Percentiles rank a stretch among this genome's conserved stretches.
phyloP scores from a whole-genome alignment of 768 basidiomycete genomes.

The Pisolithus microcarpus region DNA sequence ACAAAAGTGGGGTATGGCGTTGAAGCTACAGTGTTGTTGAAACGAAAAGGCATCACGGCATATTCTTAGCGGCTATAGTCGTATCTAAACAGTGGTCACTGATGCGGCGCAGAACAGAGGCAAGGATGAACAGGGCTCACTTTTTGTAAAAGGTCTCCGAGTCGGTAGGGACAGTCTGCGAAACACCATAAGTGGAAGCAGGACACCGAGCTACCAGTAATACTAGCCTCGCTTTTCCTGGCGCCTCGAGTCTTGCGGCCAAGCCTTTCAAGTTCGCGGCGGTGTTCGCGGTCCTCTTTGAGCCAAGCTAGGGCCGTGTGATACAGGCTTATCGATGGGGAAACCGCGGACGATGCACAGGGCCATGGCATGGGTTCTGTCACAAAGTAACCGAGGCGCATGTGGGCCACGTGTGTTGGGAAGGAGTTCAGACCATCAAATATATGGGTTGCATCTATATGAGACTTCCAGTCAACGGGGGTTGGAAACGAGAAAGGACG shows the following conservation, averaged over 20 bases:
- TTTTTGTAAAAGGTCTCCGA: slow-evolving; percentile 83
- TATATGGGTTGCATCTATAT: slow-evolving; percentile 89
- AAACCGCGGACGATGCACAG: slow-evolving; percentile 23
- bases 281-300: slow-evolving; percentile 67
- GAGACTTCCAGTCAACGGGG: neutral
- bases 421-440: slow-evolving; percentile 89
- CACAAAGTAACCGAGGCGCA: slow-evolving; percentile 75
- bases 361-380: slow-evolving; percentile 70
- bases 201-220: neutral
- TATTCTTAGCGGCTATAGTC: slow-evolving; percentile 35
- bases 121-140: slow-evolving; percentile 34
- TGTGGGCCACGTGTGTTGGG: slow-evolving; percentile 89
- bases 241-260: slow-evolving; percentile 60
- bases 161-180: slow-evolving; percentile 56
- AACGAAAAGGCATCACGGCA: slow-evolving; percentile 8
- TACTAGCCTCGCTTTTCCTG: slow-evolving; percentile 44
- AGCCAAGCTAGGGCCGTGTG: slow-evolving; percentile 81
- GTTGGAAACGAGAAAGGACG: slow-evolving; percentile 5
- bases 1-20: neutral
- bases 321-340: slow-evolving; percentile 42
- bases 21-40: slow-evolving; percentile 12
- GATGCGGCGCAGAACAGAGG: neutral
- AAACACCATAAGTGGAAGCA: slow-evolving; percentile 3
- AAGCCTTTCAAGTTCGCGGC: slow-evolving; percentile 49
- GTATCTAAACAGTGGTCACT: slow-evolving; percentile 31